Conservation (phyloP, 2,329 filamentous ascomycete species). For the Penicillium vulpinum region DNA sequence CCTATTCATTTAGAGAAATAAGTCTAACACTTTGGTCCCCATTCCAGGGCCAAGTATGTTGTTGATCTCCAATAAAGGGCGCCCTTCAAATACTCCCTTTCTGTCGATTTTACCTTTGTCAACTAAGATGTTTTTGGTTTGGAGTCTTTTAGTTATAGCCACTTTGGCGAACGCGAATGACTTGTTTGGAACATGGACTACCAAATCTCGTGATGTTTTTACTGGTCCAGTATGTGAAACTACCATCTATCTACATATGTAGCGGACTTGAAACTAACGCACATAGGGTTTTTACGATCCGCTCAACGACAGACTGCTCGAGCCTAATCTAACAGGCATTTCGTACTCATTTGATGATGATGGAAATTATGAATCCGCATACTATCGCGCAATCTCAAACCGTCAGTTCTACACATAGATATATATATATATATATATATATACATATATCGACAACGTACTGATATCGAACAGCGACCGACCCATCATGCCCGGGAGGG, state of each 20-base stretch:
- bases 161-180: slow-evolving; percentile 48
- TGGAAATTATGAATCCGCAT: slow-evolving; percentile 68
- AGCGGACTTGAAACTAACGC: slow-evolving; percentile 14
- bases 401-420: slow-evolving; percentile 50
- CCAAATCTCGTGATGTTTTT: slow-evolving; percentile 67
- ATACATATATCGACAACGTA: not conserved
- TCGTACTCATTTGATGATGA: slow-evolving; percentile 72
- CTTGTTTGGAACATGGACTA: slow-evolving; percentile 70
- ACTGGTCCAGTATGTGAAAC: slow-evolving; percentile 62
- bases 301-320: slow-evolving; percentile 63
- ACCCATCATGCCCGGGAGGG: slow-evolving; percentile 62
- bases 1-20: too few species aligned
- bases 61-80: slow-evolving; percentile 25
- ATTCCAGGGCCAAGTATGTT: slow-evolving; percentile 12
- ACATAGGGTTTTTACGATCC: slow-evolving; percentile 68
- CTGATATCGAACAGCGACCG: slow-evolving; percentile 48
- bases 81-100: slow-evolving; percentile 12
- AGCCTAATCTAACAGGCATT: slow-evolving; percentile 66
- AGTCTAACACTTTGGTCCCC: not conserved
- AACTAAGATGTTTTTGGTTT: slow-evolving; percentile 33
- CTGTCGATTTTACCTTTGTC: slow-evolving; percentile 9
- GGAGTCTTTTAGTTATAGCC: slow-evolving; percentile 39
- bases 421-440: slow-evolving; percentile 2
- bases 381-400: slow-evolving; percentile 68
- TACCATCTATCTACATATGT: too few species aligned